Evolutionary conservation across 225 moss, liverwort and hornwort genomes (phyloP), one percentile per base, ranked within the genome.

Genomic region (Sphagnum tenellum): DNA sequence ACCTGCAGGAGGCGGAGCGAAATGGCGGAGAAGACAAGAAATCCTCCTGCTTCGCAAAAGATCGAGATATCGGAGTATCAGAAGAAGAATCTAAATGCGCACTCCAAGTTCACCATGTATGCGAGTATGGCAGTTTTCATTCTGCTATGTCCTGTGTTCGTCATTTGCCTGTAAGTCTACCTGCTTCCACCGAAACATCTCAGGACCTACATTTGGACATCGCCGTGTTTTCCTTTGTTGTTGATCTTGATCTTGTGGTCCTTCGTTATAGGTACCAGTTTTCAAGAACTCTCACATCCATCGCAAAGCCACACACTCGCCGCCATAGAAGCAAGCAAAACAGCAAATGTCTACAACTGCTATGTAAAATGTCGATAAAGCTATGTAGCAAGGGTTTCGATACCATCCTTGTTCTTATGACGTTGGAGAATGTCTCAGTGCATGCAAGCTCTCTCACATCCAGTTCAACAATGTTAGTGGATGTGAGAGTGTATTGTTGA

Each of bases 61-160:
- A 68, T 46, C 3, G 50, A 12, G 61, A 78, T 78, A 81, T 85
- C 84, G 76, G 76, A 76, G 62, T 85, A 85, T 60, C 78, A 78
- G 67, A 76, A 65, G 72, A 73, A 78, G 74, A 73, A 65, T 73
- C 60, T 78, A 44, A 85, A 75, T 51, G 86, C 70, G 64, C 94
- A 87, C 70, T 85, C 90, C 47, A 62, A 61, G 3, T 4, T 46
- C 3, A 68, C 91, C 2, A 89, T 91, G 5, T 94, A 87, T 67
- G 57, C 85, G 68, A 79, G 81, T 29, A 94, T 94, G 87, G 13
- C 72, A 2, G 73, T 63, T 14, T 55, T 94, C 62, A 87, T 94
- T 59, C 60, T 87, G 62, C 60, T 88, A 44, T 94, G 94, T 75
- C 94, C 91, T 14, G 83, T 85, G 3, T 87, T 91, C 73, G 91